Evolutionary conservation across 2,329 filamentous ascomycete species (phyloP), one percentile per base, ranked within the genome.

Genomic region (Fusarium sp.): DNA sequence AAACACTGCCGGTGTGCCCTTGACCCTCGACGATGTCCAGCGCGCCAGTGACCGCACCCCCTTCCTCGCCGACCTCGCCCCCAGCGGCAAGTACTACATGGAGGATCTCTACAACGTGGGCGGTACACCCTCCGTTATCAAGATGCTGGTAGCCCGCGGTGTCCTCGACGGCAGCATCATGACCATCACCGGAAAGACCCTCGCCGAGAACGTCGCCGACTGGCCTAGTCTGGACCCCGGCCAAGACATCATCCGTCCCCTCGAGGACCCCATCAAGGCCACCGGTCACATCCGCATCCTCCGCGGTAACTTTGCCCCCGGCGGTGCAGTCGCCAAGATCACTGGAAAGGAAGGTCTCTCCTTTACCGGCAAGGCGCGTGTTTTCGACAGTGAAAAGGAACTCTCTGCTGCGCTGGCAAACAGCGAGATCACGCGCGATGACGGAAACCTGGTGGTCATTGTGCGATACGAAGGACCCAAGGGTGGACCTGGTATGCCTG

Each of bases 401-500:
- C 90, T 98, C 51, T 91, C 97, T 80, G 84, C 87, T 0, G 95
- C 95, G 0, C 87, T 98, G 58, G 93, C 94, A 55, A 89, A 90
- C 1, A 90, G 90, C 38, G 90, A 90, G 8, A 87, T 88, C 80
- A 80, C 75, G 38, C 76, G 79, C 22, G 81, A 83, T 20, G 84
- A 85, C 69, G 94, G 96, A 79, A 96, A 97, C 79, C 88, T 97
- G 16, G 96, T 98, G 22, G 86, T 98, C 31, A 91, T 98, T 35
- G 95, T 98, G 62, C 92, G 96, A 24, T 98, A 98, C 81, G 96
- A 98, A 81, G 96, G 96, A 0, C 96, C 96, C 14, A 95, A 94
- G 80, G 96, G 96, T 71, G 96, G 96, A 0, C 96, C 96, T 0
- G 96, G 96, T 49, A 98, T 98, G 96, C 96, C 95, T 2, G 96